Evolutionary conservation across 1,284 basidiomycete genomes (phyloP).

Genomic region (Stereum hirsutum): DNA sequence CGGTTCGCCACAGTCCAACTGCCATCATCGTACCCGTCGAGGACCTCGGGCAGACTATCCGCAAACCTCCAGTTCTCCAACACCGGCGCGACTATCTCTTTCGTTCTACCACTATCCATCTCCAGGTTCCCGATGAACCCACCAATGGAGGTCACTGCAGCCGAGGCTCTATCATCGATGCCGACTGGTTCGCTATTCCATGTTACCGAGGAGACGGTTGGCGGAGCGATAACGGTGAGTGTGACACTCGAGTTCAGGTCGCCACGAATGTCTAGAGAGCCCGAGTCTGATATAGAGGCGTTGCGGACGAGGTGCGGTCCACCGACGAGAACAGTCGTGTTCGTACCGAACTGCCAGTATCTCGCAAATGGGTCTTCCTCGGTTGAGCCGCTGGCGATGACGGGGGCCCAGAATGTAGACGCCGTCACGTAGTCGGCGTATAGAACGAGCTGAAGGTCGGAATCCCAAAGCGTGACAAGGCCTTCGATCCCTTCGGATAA

Average conservation of each 20-base stretch:
- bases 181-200: slow-evolving; percentile 60
- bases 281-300: slow-evolving; percentile 28
- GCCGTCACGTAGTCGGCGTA: slow-evolving; percentile 57
- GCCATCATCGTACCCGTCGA: slow-evolving; percentile 42
- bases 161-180: slow-evolving; percentile 20
- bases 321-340: slow-evolving; percentile 38
- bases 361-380: slow-evolving; percentile 20
- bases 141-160: slow-evolving; percentile 9
- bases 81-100: slow-evolving; percentile 20
- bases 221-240: slow-evolving; percentile 43
- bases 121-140: slow-evolving; percentile 17
- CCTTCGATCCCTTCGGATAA: slow-evolving; percentile 19
- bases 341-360: slow-evolving; percentile 44
- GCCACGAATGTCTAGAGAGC: slow-evolving; percentile 33
- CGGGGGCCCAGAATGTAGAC: slow-evolving; percentile 46
- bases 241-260: slow-evolving; percentile 35
- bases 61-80: slow-evolving; percentile 59
- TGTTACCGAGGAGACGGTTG: slow-evolving; percentile 37
- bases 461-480: slow-evolving; percentile 55
- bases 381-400: slow-evolving; percentile 22
- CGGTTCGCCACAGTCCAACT: slow-evolving; percentile 59
- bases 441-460: slow-evolving; percentile 52
- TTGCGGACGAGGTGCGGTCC: slow-evolving; percentile 49
- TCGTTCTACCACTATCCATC: slow-evolving; percentile 9
- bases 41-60: slow-evolving; percentile 65